Evolutionary conservation across 2,329 filamentous ascomycete species (phyloP), one percentile per base, ranked within the genome.

Genomic region (Botryosphaeria dothidea): DNA sequence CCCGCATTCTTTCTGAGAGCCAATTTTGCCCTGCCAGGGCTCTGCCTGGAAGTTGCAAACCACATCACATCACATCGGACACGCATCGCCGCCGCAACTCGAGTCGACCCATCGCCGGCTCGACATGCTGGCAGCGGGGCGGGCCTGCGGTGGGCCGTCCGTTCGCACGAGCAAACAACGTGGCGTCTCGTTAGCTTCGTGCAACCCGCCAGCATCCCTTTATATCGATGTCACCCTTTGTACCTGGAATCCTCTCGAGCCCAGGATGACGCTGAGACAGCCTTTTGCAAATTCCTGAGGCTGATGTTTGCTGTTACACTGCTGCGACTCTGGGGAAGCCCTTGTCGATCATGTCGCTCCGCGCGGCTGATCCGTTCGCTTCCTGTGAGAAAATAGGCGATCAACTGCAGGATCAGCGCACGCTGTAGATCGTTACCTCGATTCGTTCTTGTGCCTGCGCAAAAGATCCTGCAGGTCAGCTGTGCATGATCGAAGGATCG

Each of bases 401-500:
- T 60, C 56, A 46, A 60, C 41, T 60, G 38, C 29, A 31, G 27
- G 56, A 60, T 60, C 56, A 23, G 56, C 56, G 41, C 17, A 31
- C 43, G 27, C 41, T 45, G 56, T 60, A 60, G 56, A 60, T 60
- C 56, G 56, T 60, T 48, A 48, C 56, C 56, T 60, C 25, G n/a
- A 31, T 11, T 29, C 38, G 56, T n/a, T 21, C n/a, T 25, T 58
- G 56, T 58, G 56, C 56, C 56, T 58, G 56, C 56, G 56, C 38
- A 29, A 45, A 21, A 46, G 38, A 58, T 58, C n/a, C 56, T 58
- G 56, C 56, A 58, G 38, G 56, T 46, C 38, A 58, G 56, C 56
- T 46, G 56, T 34, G 27, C 41, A 36, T 31, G 31, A 29, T 60
- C 36, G 54, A 58, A 58, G 41, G 41, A 46, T 23, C 25, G 27